These are phyloP conservation scores for Sparassis latifolia DNA, from an alignment of 1,284 basidiomycete species.

Conservation along the genomic window DNA sequence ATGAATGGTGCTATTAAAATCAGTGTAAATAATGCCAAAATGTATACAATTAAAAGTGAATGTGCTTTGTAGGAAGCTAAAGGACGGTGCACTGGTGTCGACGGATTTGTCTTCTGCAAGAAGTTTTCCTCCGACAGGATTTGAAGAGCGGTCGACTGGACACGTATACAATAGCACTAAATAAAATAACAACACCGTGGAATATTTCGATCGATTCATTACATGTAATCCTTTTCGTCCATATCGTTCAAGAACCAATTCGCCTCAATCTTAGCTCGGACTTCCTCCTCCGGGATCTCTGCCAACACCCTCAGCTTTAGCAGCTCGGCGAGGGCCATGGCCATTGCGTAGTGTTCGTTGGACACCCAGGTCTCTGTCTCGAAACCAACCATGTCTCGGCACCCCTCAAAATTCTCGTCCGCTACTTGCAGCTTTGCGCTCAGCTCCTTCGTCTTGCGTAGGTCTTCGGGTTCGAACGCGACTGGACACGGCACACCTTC, in stretches of 20 bases:
- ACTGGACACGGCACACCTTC: slow-evolving; percentile 36
- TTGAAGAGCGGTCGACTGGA: neutral
- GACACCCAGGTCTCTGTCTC: slow-evolving; percentile 37
- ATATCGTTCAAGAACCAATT: slow-evolving; percentile 42
- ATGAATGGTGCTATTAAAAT: too few relatives aligned
- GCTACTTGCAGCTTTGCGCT: slow-evolving; percentile 15
- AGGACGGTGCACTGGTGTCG: neutral
- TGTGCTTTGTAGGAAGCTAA: neutral
- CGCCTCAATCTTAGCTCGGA: slow-evolving; percentile 25
- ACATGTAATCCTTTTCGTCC: slow-evolving; percentile 38
- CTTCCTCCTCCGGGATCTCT: slow-evolving; percentile 22
- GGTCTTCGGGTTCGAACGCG: slow-evolving; percentile 35
- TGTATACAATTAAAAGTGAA: neutral
- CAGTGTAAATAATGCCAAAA: too few relatives aligned
- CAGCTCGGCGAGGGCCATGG: slow-evolving; percentile 25
- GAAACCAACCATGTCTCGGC: slow-evolving; percentile 22
- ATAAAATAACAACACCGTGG: slow-evolving; percentile 1
- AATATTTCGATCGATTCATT: slow-evolving; percentile 12
- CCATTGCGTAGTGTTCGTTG: slow-evolving; percentile 29
- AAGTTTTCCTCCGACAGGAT: neutral
- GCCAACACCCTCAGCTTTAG: slow-evolving; percentile 28
- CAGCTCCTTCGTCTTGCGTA: slow-evolving; percentile 33
- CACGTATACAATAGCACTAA: neutral
- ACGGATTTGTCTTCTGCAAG: neutral
- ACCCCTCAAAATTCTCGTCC: slow-evolving; percentile 20